Evolutionary conservation across 2,329 filamentous ascomycete genomes (phyloP), one percentile per base, ranked within the genome.

Genomic region (Neophaeococcomyces mojaviensis): DNA sequence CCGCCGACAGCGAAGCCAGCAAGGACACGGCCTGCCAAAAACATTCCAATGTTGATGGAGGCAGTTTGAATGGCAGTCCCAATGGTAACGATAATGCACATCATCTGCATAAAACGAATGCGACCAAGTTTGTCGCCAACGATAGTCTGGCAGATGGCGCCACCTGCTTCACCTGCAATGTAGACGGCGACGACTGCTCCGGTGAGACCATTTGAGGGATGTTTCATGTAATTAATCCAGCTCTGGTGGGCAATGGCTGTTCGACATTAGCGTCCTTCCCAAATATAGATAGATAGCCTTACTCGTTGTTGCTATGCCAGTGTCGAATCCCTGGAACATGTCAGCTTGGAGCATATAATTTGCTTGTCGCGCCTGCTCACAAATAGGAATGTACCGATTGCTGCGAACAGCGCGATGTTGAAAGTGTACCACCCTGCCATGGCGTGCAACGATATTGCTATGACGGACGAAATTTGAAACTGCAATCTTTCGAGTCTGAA

Each of bases 1-100:
- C 35, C 32, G 31, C 85, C 85, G 57, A 88, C 84, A 72, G 85
- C 85, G 47, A 87, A 65, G 62, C 85, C 85, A 38, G 84, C 81
- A 57, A 89, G 68, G 45, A 88, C 68, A 74, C 85, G 84, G 63
- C 85, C 85, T 46, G 77, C 76, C 18, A 86, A 81, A 50, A 88
- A 78, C 53, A 80, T 72, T 47, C 72, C 77, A 10, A 84, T 69
- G 34, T 72, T 63, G 32, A 58, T 59, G 30, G 74, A 70, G 39
- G 72, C 71, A 39, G 79, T 79, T 70, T 88, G 83, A 34, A 88
- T 70, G 49, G 79, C 63, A 20, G 81, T 76, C 71, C 83, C 83
- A 47, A 85, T 36, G 31, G 76, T 73, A 73, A 87, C 94, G 67
- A 89, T 74, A 8, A 64, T 6, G 60, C 86, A 92, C 53, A 82